Evolutionary conservation across 1,284 basidiomycete genomes (phyloP).

Genomic region (Boletus subluridellus): DNA sequence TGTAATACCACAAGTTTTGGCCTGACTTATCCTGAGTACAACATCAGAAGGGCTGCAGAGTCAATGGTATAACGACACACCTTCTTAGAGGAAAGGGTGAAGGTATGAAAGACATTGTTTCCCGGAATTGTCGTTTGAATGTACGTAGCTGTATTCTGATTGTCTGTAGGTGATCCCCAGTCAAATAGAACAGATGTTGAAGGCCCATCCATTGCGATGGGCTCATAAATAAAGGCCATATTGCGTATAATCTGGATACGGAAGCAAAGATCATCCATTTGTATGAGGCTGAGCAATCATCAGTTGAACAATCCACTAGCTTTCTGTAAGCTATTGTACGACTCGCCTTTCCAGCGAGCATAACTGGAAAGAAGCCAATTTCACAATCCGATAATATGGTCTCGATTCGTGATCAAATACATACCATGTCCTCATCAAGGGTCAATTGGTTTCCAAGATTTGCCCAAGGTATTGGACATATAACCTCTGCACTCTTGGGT

Average conservation of each 20-base stretch:
- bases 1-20: constrained; percentile 41
- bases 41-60: not conserved
- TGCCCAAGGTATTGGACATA: constrained; percentile 31
- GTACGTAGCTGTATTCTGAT: constrained; percentile 33
- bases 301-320: not conserved
- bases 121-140: constrained; percentile 29
- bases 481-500: constrained; percentile 27
- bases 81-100: constrained; percentile 43
- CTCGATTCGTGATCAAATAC: constrained; percentile 4
- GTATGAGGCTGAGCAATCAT: constrained; percentile 32
- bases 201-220: constrained; percentile 48
- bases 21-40: constrained; percentile 30
- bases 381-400: not conserved
- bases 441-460: constrained; percentile 17
- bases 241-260: constrained; percentile 37
- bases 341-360: constrained; percentile 32
- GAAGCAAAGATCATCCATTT: constrained; percentile 34
- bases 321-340: not conserved
- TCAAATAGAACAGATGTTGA: constrained; percentile 46
- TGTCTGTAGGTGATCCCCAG: constrained; percentile 43
- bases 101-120: constrained; percentile 42
- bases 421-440: constrained; percentile 29
- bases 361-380: constrained; percentile 20
- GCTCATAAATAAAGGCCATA: constrained; percentile 51
- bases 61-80: constrained; percentile 26